Conservation (phyloP, 2,329 filamentous ascomycete species). For the Colletotrichum sp. region DNA sequence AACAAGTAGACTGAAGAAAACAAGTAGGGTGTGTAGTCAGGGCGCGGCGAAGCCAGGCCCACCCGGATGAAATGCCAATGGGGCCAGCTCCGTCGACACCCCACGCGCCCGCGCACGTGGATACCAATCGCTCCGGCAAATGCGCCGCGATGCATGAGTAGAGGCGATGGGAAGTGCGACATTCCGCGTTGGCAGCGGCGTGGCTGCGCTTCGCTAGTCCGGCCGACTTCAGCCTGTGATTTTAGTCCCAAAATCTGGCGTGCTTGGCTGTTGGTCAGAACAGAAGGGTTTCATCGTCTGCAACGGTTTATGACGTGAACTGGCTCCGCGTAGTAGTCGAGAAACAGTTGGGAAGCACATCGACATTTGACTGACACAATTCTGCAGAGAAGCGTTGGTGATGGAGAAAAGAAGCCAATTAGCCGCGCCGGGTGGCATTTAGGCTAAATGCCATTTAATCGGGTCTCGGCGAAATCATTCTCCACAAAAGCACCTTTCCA, state of each 20-base stretch:
- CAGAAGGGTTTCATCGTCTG: not conserved
- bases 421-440: slow-evolving; percentile 14
- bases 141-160: not conserved
- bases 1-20: not conserved
- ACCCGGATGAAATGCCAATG: slow-evolving; percentile 12
- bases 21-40: not conserved
- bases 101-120: slow-evolving; percentile 9
- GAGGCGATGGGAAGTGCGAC: not conserved
- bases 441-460: slow-evolving; percentile 19
- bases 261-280: not conserved
- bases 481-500: not conserved
- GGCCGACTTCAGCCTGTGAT: not conserved
- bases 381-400: not conserved
- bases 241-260: not conserved
- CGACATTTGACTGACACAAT: not conserved
- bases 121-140: not conserved
- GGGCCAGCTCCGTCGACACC: not conserved
- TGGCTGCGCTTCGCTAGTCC: not conserved
- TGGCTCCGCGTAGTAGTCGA: not conserved
- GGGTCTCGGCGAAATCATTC: slow-evolving; percentile 13
- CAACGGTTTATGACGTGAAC: not conserved
- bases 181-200: not conserved
- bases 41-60: not conserved
- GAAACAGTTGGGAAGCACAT: not conserved
- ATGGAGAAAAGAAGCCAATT: slow-evolving; percentile 17